Conservation (phyloP, 805 yeast genomes). For the Candida oleophila region DNA sequence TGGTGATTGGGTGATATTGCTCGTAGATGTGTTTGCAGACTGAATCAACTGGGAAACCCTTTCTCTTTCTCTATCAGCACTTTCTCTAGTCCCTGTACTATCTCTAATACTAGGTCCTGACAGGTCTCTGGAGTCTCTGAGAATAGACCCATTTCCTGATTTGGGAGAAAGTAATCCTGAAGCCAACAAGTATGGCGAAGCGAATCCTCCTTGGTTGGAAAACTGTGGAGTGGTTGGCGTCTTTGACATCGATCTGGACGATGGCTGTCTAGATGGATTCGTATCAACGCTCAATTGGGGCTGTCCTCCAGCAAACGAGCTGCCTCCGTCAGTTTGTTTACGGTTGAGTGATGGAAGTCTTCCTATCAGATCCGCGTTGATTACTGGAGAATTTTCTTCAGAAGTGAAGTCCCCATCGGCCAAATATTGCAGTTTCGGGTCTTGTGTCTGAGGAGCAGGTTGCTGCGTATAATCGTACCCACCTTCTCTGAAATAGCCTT, state of each 20-base stretch:
- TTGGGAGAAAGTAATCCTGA: conserved; percentile 60
- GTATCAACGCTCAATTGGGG: conserved; percentile 38
- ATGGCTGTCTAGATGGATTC: conserved; percentile 5
- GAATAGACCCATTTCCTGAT: conserved; percentile 16
- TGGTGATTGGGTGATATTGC: conserved; percentile 2
- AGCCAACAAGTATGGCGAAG: conserved; percentile 68
- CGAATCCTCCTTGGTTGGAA: conserved; percentile 43
- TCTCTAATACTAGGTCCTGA: background rate
- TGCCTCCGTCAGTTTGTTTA: background rate
- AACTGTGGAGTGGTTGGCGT: conserved; percentile 42
- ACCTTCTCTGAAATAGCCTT: conserved; percentile 28
- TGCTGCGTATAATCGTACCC: conserved; percentile 16
- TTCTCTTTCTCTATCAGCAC: background rate
- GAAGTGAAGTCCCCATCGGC: conserved; percentile 19
- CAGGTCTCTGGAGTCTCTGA: background rate
- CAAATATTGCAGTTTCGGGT: background rate
- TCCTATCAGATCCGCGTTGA: conserved; percentile 11
- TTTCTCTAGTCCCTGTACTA: background rate
- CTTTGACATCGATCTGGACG: conserved; percentile 9
- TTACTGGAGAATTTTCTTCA: conserved; percentile 30
- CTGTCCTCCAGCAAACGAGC: conserved; percentile 4
- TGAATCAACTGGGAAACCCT: conserved; percentile 1
- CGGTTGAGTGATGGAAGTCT: conserved; percentile 6
- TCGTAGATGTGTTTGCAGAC: background rate
- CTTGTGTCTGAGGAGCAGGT: background rate